Base-by-base conservation (phyloP, 176 grass and related monocot genomes). In the Triticum urartu region DNA sequence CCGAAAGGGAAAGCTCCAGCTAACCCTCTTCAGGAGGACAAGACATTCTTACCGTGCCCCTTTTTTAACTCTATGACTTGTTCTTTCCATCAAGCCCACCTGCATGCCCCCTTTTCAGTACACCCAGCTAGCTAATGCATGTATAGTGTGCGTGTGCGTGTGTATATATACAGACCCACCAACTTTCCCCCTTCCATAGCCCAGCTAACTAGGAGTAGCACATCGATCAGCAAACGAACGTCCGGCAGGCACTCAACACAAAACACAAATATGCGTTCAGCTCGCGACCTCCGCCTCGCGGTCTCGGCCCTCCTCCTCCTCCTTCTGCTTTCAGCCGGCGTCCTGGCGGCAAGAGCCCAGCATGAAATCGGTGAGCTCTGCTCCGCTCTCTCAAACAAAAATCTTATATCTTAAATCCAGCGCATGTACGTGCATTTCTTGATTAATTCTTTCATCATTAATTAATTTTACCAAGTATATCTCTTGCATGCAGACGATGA, bases 401-500 rank as follows among this genome's bases (percentile, higher is more conserved):
- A 64, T 64, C 45, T 48, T 48, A 12, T 5, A 48, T 48, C 14
- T 25, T 25, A 25, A 25, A 25, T 25, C 25, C 25, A 25, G 25
- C 43, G 11, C 43, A 25, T 11, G 24, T 63, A 1, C 45, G 43
- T 11, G 54, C 12, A 7, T 17, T 50, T 22, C 1, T 17, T 5
- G 21, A 4, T 64, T 3, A 65, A 30, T 11, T 54, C 50, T 54
- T 54, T 1, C 1, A 54, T 15, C 14, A 54, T 54, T 4, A 54
- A 54, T 54, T 65, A 12, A 54, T 18, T 5, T 25, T 25, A 25
- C 1, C 45, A 48, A 18, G 5, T 35, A 35, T 5, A 35, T 35
- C 34, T 35, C 34, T 66, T 66, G 8, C 48, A 54, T 43, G 82
- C 26, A 95, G 93, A 97, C 4, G 20, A 79, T 3, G 86, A 94